Evolutionary conservation across 768 basidiomycete species (phyloP).

Genomic region (Tephrocybe sp.): DNA sequence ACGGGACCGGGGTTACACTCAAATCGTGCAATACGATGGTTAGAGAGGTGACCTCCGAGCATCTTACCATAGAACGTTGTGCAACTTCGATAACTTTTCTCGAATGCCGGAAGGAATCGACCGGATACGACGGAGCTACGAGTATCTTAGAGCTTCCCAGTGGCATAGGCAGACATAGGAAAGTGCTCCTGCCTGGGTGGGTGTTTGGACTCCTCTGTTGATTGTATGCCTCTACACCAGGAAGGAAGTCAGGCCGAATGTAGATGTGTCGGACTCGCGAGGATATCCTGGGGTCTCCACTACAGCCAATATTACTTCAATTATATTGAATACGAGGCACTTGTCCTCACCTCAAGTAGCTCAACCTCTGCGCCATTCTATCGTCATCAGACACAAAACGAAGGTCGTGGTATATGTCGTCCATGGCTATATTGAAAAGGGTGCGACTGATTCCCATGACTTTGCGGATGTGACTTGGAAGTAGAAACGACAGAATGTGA

Average conservation of each 20-base stretch:
- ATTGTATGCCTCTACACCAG: slow-evolving; percentile 17
- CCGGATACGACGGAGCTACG: slow-evolving; percentile 2
- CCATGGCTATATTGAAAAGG: slow-evolving; percentile 29
- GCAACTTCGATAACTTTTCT: slow-evolving; percentile 11
- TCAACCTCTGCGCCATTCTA: slow-evolving; percentile 2
- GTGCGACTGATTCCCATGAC: slow-evolving; percentile 28
- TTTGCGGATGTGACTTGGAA: slow-evolving; percentile 15
- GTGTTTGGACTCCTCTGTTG: not conserved
- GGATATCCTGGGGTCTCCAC: not conserved
- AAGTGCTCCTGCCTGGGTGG: not conserved
- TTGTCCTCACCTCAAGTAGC: not conserved
- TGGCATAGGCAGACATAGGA: not conserved
- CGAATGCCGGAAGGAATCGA: not conserved
- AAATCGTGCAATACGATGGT: slow-evolving; percentile 27
- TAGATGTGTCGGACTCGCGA: slow-evolving; percentile 25
- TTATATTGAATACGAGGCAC: too few relatives aligned
- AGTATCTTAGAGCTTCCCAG: too few relatives aligned
- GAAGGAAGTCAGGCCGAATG: slow-evolving; percentile 27
- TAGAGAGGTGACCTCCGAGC: slow-evolving; percentile 13
- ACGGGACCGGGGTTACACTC: slow-evolving; percentile 10
- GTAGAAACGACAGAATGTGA: not conserved
- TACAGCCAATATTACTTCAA: too few relatives aligned
- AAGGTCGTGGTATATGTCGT: slow-evolving; percentile 29
- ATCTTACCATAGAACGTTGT: slow-evolving; percentile 19
- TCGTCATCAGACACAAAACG: slow-evolving; percentile 25